These are phyloP conservation scores for Huiozyma naganishii DNA, from an alignment of 805 yeast genomes.

Conservation along the genomic window DNA sequence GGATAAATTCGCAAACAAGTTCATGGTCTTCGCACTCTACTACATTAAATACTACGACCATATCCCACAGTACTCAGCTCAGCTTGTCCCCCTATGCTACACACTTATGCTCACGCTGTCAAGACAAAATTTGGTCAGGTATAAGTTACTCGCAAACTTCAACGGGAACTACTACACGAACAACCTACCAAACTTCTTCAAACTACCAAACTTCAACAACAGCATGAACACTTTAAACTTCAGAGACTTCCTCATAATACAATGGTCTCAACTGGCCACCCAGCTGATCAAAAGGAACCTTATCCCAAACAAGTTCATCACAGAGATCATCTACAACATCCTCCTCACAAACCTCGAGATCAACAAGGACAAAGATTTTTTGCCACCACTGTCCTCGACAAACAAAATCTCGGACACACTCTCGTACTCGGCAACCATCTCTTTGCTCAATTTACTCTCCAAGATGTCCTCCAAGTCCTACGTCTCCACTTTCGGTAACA, in stretches of 20 bases:
- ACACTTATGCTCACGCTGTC: slow-evolving; percentile 43
- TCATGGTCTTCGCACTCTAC: slow-evolving; percentile 44
- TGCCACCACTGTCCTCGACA: slow-evolving; percentile 22
- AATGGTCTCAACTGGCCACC: slow-evolving; percentile 35
- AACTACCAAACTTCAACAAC: slow-evolving; percentile 27
- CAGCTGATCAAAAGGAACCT: slow-evolving; percentile 29
- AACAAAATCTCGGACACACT: slow-evolving; percentile 9
- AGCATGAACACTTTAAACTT: slow-evolving; percentile 36
- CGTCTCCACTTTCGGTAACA: slow-evolving; percentile 13
- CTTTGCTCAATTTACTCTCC: slow-evolving; percentile 33
- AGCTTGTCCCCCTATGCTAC: slow-evolving; percentile 39
- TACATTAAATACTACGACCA: slow-evolving; percentile 39
- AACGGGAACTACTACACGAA: slow-evolving; percentile 34
- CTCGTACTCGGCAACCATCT: slow-evolving; percentile 42
- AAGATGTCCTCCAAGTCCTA: slow-evolving; percentile 22
- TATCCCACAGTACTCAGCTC: slow-evolving; percentile 10
- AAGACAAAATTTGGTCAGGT: slow-evolving; percentile 30
- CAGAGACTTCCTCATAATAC: slow-evolving; percentile 53
- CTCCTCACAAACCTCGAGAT: slow-evolving; percentile 32
- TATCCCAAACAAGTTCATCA: slow-evolving; percentile 34
- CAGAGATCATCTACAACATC: slow-evolving; percentile 53
- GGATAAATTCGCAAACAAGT: slow-evolving; percentile 40
- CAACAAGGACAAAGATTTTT: background rate
- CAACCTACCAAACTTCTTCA: slow-evolving; percentile 43
- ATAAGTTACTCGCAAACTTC: slow-evolving; percentile 37